Conservation (phyloP, 352 stramenopile genomes). For the Phytophthora pluvialis region DNA sequence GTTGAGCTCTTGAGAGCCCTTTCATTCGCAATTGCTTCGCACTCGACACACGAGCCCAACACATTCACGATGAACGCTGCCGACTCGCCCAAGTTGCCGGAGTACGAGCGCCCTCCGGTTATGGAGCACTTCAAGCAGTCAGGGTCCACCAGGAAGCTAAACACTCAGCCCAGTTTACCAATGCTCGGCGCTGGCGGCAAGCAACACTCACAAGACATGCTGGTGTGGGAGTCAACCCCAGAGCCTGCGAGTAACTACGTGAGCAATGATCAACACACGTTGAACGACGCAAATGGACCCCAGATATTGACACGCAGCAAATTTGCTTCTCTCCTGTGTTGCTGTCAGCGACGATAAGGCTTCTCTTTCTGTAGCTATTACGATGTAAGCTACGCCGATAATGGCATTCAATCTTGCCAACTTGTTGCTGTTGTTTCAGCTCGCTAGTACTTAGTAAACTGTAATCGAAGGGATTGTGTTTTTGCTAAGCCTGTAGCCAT, state of each 20-base stretch:
- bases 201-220: constrained; percentile 20
- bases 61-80: constrained; percentile 1
- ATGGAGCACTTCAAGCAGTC: constrained; percentile 34
- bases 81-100: constrained; percentile 10
- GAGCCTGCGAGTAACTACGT: constrained; percentile 8
- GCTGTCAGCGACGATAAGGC: constrained; percentile 6
- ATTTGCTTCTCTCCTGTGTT: constrained; percentile 13
- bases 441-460: too few species aligned
- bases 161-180: constrained; percentile 25
- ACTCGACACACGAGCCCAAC: not conserved
- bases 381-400: not conserved
- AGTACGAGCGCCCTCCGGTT: constrained; percentile 14
- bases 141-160: constrained; percentile 23
- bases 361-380: not conserved
- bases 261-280: not conserved
- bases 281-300: not conserved
- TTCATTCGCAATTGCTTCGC: constrained; percentile 6
- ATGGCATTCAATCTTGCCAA: too few species aligned
- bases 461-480: too few species aligned
- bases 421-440: too few species aligned
- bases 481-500: too few species aligned
- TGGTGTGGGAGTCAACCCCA: constrained; percentile 14
- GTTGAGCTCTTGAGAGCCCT: not conserved
- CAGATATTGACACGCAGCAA: not conserved
- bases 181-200: constrained; percentile 17